Conservation (phyloP, 306 rosid species). For the Lathyrus tuberosus region DNA sequence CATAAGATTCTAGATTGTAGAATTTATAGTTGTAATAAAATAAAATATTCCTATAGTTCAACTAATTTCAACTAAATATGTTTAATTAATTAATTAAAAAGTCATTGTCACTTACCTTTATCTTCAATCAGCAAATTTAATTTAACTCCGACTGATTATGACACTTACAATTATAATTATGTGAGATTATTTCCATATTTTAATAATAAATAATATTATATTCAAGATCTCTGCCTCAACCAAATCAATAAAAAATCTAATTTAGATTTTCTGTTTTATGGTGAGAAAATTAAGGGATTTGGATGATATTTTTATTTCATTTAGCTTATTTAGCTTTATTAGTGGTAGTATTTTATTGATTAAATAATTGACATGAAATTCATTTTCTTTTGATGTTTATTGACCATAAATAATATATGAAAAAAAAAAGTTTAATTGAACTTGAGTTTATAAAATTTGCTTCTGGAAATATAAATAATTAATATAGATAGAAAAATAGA, state of each 20-base stretch:
- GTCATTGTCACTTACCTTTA: neutral
- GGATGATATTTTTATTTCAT: neutral
- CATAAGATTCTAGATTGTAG: neutral
- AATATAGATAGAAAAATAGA: neutral
- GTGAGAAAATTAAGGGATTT: conserved; percentile 26
- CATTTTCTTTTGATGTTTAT: conserved; percentile 31
- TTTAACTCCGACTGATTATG: conserved; percentile 12
- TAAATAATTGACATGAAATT: conserved; percentile 6
- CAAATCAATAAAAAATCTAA: conserved; percentile 1
- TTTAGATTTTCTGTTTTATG: conserved; percentile 5
- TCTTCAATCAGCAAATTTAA: conserved; percentile 6
- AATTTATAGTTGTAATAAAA: neutral
- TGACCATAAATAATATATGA: conserved; percentile 27
- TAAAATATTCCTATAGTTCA: neutral
- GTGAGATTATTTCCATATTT: neutral
- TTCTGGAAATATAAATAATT: conserved; percentile 22
- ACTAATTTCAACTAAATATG: neutral
- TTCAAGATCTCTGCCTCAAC: neutral
- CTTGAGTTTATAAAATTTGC: conserved; percentile 25
- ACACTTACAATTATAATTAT: neutral
- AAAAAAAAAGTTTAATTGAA: neutral
- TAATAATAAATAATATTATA: neutral
- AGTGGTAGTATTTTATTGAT: conserved; percentile 9
- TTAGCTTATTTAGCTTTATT: neutral
- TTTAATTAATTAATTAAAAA: conserved; percentile 9